These are phyloP conservation scores for Ogataea corticis DNA, from an alignment of 805 yeast genomes.

Conservation along the genomic window DNA sequence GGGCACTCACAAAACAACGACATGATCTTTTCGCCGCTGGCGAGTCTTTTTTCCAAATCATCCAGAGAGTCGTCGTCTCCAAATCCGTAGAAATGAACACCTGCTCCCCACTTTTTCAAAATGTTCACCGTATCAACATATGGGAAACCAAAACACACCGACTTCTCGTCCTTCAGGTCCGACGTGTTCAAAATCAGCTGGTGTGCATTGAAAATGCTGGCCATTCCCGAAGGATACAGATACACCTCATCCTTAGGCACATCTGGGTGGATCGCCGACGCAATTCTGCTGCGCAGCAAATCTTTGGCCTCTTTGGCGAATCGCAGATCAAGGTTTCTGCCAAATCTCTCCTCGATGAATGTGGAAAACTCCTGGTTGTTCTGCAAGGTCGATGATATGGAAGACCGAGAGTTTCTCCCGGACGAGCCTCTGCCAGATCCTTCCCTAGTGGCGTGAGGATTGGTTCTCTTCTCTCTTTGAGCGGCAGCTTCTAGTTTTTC, in stretches of 20 bases:
- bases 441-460: conserved; percentile 3
- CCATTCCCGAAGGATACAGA: conserved; percentile 90
- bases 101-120: conserved; percentile 87
- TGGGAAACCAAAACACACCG: conserved; percentile 95
- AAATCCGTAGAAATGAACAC: conserved; percentile 79
- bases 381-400: conserved; percentile 22
- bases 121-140: conserved; percentile 90
- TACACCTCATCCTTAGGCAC: conserved; percentile 61
- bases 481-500: conserved; percentile 37
- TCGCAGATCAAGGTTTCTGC: conserved; percentile 80
- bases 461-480: conserved; percentile 20
- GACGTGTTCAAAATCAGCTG: conserved; percentile 32
- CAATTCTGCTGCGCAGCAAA: conserved; percentile 73
- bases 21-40: conserved; percentile 63
- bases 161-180: conserved; percentile 44
- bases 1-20: conserved; percentile 93
- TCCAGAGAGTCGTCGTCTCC: conserved; percentile 74
- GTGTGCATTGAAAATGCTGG: conserved; percentile 84
- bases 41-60: conserved; percentile 62
- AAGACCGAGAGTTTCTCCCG: conserved; percentile 31
- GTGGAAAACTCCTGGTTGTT: conserved; percentile 53
- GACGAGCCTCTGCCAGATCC: conserved; percentile 18
- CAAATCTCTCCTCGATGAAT: conserved; percentile 86
- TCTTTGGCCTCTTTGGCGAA: conserved; percentile 74
- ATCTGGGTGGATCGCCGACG: conserved; percentile 52